Percentiles rank a stretch among this genome's conserved stretches.
Evolutionary conservation across 2,329 filamentous ascomycete species (phyloP).

Genomic region (Cytospora chrysosperma): DNA sequence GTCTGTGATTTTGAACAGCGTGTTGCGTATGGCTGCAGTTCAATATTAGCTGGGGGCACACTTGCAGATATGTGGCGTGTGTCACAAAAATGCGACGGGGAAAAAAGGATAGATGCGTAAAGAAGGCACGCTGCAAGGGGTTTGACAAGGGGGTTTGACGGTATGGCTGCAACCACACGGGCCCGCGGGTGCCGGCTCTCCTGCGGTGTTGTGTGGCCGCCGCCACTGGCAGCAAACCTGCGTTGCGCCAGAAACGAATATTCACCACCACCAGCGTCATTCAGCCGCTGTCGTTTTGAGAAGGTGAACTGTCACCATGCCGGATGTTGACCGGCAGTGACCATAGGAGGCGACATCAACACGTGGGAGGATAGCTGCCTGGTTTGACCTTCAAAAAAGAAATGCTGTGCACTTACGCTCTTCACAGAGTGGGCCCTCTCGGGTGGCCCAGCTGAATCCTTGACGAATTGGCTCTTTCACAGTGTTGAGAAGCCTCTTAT

Average conservation of each 20-base stretch:
- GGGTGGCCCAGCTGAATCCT: conserved; percentile 93
- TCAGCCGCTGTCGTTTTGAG: conserved; percentile 14
- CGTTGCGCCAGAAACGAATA: not conserved
- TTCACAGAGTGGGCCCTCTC: conserved; percentile 95
- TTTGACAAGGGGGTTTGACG: conserved; percentile 3
- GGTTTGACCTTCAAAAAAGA: conserved; percentile 26
- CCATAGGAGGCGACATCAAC: conserved; percentile 2
- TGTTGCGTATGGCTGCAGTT: conserved; percentile 81
- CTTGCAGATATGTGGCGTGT: conserved; percentile 1
- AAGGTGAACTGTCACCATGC: conserved; percentile 13
- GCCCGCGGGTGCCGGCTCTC: conserved; percentile 16
- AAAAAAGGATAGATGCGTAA: conserved; percentile 3
- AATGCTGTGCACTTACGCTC: conserved; percentile 67
- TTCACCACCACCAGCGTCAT: not conserved
- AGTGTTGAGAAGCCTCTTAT: conserved; percentile 83
- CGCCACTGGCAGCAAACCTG: no score
- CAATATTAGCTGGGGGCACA: conserved; percentile 14
- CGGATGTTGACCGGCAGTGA: conserved; percentile 12
- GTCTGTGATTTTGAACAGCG: conserved; percentile 95
- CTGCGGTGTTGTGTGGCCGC: conserved; percentile 1
- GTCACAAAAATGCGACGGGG: conserved; percentile 2
- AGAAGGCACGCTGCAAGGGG: conserved; percentile 14
- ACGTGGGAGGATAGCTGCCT: conserved; percentile 10
- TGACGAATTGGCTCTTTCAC: conserved; percentile 93
- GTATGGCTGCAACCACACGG: conserved; percentile 16